Evolutionary conservation across 805 yeast genomes (phyloP), one percentile per base, ranked within the genome.

Genomic region (Sungouiozyma ichnusensis): DNA sequence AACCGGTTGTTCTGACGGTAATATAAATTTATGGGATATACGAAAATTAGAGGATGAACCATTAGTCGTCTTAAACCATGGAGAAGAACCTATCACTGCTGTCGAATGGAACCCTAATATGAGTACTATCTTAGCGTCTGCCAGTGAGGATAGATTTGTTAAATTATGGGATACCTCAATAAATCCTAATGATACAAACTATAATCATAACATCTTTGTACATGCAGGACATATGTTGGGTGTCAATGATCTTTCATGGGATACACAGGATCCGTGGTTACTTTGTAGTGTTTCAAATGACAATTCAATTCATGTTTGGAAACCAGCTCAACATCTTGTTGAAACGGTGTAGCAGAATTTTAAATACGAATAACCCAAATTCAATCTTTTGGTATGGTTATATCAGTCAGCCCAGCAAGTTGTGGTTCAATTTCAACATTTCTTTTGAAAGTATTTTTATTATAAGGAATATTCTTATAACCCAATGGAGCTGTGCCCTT

Each of bases 191-290:
- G 52, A 53, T 3, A 58, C 51, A 1, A 54, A 57, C 16, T 13
- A 37, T 5, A 36, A 36, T 16, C 60, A 51, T 39, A 53, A 72
- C 40, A 36, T 76, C 6, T 87, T 88, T 55, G 68, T 71, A 3
- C 97, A 88, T 61, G 81, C 79, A 3, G 97, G 97, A 0, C 97
- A 88, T 59, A 72, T 81, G 73, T 66, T 81, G n/a, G 87, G 90
- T 3, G 85, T 88, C 2, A 83, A 81, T 49, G 97, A 87, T 52
- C 63, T 86, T 20, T 72, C 77, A 29, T 88, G 97, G 97, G 82
- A 84, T 43, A 73, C 77, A 0, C 77, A 77, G 44, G 83, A 76
- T 43, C 74, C 77, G 3, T 74, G 81, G 74, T 69, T 81, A 72
- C 48, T 86, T 32, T 79, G 85, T 3, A 78, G 86, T 53, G 90